Evolutionary conservation across 306 rosid species (phyloP).

Genomic region (Albizia julibrissin): DNA sequence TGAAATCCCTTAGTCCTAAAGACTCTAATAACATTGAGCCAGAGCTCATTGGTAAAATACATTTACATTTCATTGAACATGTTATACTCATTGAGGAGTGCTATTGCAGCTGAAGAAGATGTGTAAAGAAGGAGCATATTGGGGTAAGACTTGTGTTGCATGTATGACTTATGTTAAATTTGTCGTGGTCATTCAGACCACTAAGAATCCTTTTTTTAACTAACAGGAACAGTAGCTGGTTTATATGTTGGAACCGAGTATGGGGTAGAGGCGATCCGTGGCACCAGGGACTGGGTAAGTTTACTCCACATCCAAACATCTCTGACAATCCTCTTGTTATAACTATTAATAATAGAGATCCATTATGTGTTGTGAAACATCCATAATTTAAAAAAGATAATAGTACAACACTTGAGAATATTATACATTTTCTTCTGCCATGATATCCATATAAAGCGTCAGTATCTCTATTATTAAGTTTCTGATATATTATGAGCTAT

Average conservation of each 20-base stretch:
- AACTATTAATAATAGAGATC: not conserved
- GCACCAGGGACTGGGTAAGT: conserved; percentile 89
- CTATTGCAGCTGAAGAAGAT: conserved; percentile 91
- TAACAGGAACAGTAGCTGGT: conserved; percentile 76
- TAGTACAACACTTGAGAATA: not conserved
- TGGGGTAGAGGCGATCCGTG: conserved; percentile 74
- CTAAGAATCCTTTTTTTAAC: not conserved
- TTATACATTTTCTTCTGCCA: not conserved
- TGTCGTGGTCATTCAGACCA: not conserved
- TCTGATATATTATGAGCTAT: not conserved
- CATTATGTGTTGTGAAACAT: not conserved
- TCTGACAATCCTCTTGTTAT: not conserved
- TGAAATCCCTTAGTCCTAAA: not conserved
- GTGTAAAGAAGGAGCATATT: conserved; percentile 96
- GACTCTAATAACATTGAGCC: not conserved
- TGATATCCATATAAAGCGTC: not conserved
- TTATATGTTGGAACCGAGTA: conserved; percentile 82
- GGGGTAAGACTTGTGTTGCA: conserved; percentile 67
- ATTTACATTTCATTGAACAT: not conserved
- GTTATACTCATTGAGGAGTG: conserved; percentile 34
- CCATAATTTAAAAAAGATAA: not conserved
- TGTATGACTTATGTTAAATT: not conserved
- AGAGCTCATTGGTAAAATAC: not conserved
- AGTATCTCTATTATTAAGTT: not conserved
- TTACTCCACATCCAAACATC: conserved; percentile 14